Base-by-base conservation (phyloP, 257 asterid species). In the Capsicum pubescens region DNA sequence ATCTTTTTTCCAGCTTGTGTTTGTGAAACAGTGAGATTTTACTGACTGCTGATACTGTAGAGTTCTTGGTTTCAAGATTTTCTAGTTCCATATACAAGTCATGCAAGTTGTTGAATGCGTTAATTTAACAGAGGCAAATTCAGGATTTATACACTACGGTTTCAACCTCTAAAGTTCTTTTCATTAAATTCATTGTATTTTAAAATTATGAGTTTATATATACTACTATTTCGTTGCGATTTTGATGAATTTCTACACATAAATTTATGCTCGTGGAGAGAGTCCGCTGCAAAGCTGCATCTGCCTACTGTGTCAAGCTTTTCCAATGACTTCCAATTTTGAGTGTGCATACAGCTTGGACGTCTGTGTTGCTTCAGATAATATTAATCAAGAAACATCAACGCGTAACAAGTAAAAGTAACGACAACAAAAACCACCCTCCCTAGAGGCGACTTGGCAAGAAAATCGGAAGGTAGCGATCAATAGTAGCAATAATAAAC, bases 1-100 rank as follows among this genome's bases (percentile, higher is more conserved):
- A 71, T 71, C 56, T 46, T 13, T n/a, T 52, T 76, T 52, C 48
- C 26, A 48, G 61, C 32, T 71, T 44, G n/a, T 17, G 57, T 44
- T 44, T 16, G 10, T 44, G 36, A n/a, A 71, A n/a, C 79, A 71
- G 15, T 7, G 39, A n/a, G 2, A 11, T 74, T 64, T 64, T 64
- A 50, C 8, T 79, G 61, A 70, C 71, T 21, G 21, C 61, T 70
- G 39, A 70, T 9, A 58, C 63, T 72, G 85, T 46, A 82, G 79
- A 83, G 42, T 72, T 74, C 79, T 46, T 64, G 86, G 55, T 63
- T 63, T 6, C 16, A 61, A 61, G 69, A 19, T 61, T 21, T 8
- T 9, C 39, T 1, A 61, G 39, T 21, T 16, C 4, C 21, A 59
- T 59, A 59, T 59, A 17, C 11, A 59, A 16, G 64, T 59, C 21